Conservation (phyloP, 345 rosid species). For the Rhodamnia rubescens region DNA sequence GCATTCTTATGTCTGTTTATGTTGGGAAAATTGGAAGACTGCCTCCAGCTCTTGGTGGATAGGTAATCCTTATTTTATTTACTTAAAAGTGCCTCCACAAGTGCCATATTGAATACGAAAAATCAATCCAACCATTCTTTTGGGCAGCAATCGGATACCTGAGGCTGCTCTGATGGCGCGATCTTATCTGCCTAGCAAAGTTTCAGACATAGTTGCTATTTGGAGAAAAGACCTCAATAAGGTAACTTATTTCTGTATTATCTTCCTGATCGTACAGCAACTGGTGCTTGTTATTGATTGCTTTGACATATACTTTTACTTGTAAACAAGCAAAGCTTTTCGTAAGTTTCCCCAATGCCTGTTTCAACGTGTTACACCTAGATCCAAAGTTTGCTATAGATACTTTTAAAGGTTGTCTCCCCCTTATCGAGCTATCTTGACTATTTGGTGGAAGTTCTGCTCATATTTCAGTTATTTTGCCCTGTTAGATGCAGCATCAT, state of each 20-base stretch:
- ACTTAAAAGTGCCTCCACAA: not conserved
- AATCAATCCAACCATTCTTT: not conserved
- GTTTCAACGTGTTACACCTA: not conserved
- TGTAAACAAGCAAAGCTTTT: not conserved
- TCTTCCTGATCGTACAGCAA: not conserved
- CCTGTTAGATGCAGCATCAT: not conserved
- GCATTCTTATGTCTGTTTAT: constrained; percentile 87
- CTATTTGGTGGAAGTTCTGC: not conserved
- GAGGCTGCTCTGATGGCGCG: constrained; percentile 99
- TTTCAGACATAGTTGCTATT: constrained; percentile 84
- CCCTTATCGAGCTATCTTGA: not conserved
- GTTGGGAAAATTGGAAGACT: constrained; percentile 95
- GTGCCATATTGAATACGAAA: not conserved
- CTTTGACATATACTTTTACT: not conserved
- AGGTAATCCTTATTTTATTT: constrained; percentile 34
- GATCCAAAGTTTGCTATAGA: not conserved
- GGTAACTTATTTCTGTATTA: constrained; percentile 23
- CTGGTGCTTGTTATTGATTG: not conserved
- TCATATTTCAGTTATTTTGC: not conserved
- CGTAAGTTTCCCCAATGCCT: not conserved
- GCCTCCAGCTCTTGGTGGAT: constrained; percentile 86
- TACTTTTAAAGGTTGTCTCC: not conserved
- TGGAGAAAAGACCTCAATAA: constrained; percentile 97
- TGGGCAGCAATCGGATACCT: constrained; percentile 92
- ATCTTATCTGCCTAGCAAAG: constrained; percentile 98